Evolutionary conservation across 2,329 filamentous ascomycete genomes (phyloP).

Genomic region (Cercospora sp.): DNA sequence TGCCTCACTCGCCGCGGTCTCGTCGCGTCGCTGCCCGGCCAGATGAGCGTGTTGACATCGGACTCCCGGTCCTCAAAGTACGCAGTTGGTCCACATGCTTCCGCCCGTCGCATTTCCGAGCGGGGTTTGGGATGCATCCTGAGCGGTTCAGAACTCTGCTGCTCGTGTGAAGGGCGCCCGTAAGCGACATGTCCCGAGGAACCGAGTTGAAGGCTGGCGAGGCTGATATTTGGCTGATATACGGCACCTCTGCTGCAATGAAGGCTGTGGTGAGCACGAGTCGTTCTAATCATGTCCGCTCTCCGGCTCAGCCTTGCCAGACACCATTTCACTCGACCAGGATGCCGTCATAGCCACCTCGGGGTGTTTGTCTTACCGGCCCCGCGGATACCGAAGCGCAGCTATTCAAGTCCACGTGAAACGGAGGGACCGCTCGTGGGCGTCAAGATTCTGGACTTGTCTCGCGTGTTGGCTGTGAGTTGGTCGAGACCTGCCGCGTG

Average conservation of each 20-base stretch:
- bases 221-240: not conserved
- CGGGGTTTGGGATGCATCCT: conserved; percentile 12
- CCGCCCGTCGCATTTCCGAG: not conserved
- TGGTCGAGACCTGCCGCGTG: not conserved
- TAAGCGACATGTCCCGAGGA: conserved; percentile 9
- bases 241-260: not conserved
- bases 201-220: not conserved
- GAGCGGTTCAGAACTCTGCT: conserved; percentile 1
- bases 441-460: conserved; percentile 27
- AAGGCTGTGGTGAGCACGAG: not conserved
- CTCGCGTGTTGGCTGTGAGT: conserved; percentile 26
- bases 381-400: conserved; percentile 18
- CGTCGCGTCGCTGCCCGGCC: not conserved
- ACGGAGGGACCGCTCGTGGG: conserved; percentile 22
- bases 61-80: conserved; percentile 1
- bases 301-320: conserved; percentile 11
- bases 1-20: not conserved
- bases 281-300: conserved; percentile 10
- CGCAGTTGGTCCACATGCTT: conserved; percentile 9
- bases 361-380: conserved; percentile 11
- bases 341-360: conserved; percentile 12
- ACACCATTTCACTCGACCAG: conserved; percentile 3
- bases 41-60: not conserved
- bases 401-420: conserved; percentile 16
- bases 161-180: not conserved